Base-by-base conservation (phyloP, 2,329 filamentous ascomycete species). In the Alternaria novae-zelandiae region DNA sequence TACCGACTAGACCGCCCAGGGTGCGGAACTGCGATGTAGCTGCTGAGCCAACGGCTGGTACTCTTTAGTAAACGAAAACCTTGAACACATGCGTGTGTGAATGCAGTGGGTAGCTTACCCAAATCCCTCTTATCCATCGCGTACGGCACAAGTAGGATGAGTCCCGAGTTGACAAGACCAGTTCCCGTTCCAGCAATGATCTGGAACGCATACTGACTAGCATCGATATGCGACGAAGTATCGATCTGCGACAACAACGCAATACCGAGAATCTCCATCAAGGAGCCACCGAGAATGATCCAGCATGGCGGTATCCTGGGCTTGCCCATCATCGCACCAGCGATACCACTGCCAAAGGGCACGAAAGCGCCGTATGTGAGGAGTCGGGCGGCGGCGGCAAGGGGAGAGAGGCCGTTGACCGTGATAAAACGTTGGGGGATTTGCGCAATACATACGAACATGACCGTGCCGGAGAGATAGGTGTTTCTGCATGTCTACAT, bases 361-460 rank as follows among this genome's bases (percentile, higher is more conserved):
- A 67, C 61, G 20, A 69, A 58, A 2, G 58, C 54, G 2, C 60
- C 67, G 46, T 67, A 72, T 3, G 67, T 54, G n/a, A 72, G 59
- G 6, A 71, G 57, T 1, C 61, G 43, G 13, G 56, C 54, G 5
- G 61, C 67, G 6, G 69, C 67, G 6, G 54, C 25, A 3, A 72
- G 61, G 1, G 67, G 45, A 8, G 63, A 63, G 6, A 63, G 26
- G 9, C 60, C 62, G 36, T 69, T 63, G 4, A 67, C 49, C 0
- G 57, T 61, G 47, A 66, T 65, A 57, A 70, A 71, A 2, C 66
- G 55, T 36, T 71, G 67, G 9, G 69, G 69, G 13, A 73, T 65
- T 23, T 69, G 64, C 15, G 67, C 59, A 12, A 70, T 51, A 45
- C 53, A 57, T 25, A 61, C 56, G 10, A 57, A 54, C 13, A 70